Conservation (phyloP, 1,284 basidiomycete species). For the Moniliophthora roreri region DNA sequence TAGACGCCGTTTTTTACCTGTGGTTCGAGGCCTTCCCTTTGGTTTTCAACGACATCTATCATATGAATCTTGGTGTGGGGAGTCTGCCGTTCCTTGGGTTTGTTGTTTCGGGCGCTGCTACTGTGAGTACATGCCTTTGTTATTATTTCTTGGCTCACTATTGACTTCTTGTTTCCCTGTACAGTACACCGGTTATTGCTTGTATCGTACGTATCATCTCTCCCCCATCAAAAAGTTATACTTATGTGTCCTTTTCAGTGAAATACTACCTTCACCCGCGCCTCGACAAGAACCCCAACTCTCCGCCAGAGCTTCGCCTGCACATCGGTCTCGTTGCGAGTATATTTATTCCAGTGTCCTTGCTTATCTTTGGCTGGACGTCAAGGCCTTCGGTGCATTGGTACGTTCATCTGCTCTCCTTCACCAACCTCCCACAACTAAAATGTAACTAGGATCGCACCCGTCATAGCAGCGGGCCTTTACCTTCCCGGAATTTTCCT, state of each 20-base stretch:
- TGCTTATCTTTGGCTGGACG: conserved; percentile 47
- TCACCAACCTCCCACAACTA: background rate
- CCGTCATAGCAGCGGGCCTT: conserved; percentile 24
- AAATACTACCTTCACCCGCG: conserved; percentile 22
- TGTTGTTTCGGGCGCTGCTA: conserved; percentile 29
- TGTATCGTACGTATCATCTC: conserved; percentile 15
- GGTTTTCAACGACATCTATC: conserved; percentile 32
- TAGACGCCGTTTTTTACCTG: conserved; percentile 30
- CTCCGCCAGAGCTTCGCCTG: conserved; percentile 20
- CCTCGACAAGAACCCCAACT: conserved; percentile 11
- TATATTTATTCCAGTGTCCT: conserved; percentile 42
- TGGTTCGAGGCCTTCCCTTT: conserved; percentile 32
- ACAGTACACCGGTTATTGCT: conserved; percentile 19
- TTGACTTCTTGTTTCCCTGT: background rate
- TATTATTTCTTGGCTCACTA: background rate
- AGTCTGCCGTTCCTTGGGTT: conserved; percentile 52
- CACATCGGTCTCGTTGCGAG: conserved; percentile 30
- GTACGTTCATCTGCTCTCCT: conserved; percentile 8
- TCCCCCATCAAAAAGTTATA: background rate
- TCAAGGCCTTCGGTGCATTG: conserved; percentile 29
- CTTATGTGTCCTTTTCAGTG: background rate
- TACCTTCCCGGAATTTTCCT: conserved; percentile 28
- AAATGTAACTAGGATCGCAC: conserved; percentile 15
- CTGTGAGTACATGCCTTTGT: conserved; percentile 6
- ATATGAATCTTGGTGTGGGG: conserved; percentile 35